These are phyloP conservation scores for Wickerhamiella dianesei DNA, from an alignment of 805 yeast species.

Conservation along the genomic window DNA sequence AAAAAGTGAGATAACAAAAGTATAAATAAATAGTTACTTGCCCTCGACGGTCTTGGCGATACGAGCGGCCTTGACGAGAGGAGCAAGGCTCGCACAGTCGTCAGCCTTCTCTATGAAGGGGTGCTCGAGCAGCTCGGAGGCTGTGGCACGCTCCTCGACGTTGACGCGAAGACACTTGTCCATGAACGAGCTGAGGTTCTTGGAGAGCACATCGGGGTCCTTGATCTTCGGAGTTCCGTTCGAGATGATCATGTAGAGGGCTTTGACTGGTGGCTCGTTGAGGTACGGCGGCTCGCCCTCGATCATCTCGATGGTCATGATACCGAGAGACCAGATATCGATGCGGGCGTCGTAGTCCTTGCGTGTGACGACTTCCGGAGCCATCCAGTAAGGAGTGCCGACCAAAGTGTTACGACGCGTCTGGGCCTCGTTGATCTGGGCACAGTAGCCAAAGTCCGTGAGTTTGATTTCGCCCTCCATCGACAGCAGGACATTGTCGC, in stretches of 20 bases:
- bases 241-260: conserved; percentile 85
- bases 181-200: conserved; percentile 53
- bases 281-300: conserved; percentile 98
- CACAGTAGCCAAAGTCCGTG: conserved; percentile 95
- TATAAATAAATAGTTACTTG: conserved; percentile 2
- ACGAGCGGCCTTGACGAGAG: conserved; percentile 24
- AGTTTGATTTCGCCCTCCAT: conserved; percentile 79
- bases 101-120: conserved; percentile 33
- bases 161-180: conserved; percentile 71
- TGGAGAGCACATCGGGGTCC: conserved; percentile 68
- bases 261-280: conserved; percentile 90
- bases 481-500: conserved; percentile 79
- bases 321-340: conserved; percentile 96
- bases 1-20: background rate
- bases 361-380: conserved; percentile 92
- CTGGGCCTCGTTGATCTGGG: conserved; percentile 70
- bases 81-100: conserved; percentile 23
- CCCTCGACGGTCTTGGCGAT: conserved; percentile 19
- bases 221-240: conserved; percentile 92
- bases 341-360: conserved; percentile 95
- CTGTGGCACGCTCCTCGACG: conserved; percentile 66
- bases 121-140: conserved; percentile 52
- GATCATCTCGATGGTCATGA: conserved; percentile 96
- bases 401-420: conserved; percentile 94
- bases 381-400: conserved; percentile 99